A percentile compares a stretch with the other conserved stretches of the same genome.
phyloP scores from a whole-genome alignment of 495 filamentous ascomycete species.

The Oleoguttula mirabilis region DNA sequence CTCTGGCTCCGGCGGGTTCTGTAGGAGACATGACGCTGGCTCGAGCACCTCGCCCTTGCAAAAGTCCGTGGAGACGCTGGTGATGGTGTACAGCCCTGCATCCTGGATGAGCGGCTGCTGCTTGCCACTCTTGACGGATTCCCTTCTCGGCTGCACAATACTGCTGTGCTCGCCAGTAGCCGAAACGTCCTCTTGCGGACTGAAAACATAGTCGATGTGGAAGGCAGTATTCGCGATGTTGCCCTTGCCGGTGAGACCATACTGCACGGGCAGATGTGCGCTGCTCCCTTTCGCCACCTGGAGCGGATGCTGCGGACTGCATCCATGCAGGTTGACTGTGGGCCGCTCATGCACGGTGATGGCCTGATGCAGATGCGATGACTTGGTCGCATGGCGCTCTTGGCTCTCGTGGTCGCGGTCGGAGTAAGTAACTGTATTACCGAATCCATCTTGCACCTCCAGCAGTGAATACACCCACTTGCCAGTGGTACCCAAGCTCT shows the following conservation, averaged over 20 bases:
- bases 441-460: conserved; percentile 78
- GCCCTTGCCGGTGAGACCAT: conserved; percentile 46
- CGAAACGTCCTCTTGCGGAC: conserved; percentile 50
- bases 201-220: conserved; percentile 55
- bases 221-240: conserved; percentile 43
- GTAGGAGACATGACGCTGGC: conserved; percentile 76
- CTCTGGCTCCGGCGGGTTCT: conserved; percentile 81
- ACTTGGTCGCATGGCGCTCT: conserved; percentile 44
- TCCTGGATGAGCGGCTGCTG: conserved; percentile 51
- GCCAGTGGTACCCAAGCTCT: conserved; percentile 65
- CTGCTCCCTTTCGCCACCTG: conserved; percentile 63
- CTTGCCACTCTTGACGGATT: conserved; percentile 38
- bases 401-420: conserved; percentile 46
- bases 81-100: conserved; percentile 74
- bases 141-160: conserved; percentile 40
- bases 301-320: conserved; percentile 66
- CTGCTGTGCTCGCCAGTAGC: conserved; percentile 51
- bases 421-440: conserved; percentile 78
- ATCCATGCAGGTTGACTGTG: conserved; percentile 52
- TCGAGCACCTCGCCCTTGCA: conserved; percentile 84
- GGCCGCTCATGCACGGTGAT: conserved; percentile 85
- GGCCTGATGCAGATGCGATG: conserved; percentile 53
- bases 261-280: conserved; percentile 58
- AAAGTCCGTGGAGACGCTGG: conserved; percentile 60
- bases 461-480: conserved; percentile 83